phyloP scores from a whole-genome alignment of 1,139 yeast genomes.

The Lodderomyces orthopsilosis region DNA sequence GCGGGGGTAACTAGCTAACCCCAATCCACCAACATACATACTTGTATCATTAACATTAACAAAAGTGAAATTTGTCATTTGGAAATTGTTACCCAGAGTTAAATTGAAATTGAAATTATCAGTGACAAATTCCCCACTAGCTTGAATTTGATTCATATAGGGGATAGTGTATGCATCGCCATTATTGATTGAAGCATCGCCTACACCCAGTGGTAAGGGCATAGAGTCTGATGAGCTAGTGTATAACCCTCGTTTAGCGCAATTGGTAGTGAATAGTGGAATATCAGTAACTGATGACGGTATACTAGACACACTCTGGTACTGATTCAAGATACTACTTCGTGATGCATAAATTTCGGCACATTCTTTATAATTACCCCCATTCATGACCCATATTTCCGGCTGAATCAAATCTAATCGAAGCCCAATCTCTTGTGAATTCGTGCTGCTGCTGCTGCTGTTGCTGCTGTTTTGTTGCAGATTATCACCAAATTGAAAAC shows the following conservation, averaged over 20 bases:
- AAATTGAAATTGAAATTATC: conserved; percentile 22
- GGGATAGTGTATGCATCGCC: conserved; percentile 23
- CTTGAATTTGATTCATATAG: conserved; percentile 26
- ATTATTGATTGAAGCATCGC: conserved; percentile 13
- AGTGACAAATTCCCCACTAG: conserved; percentile 26
- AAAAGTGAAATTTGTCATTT: conserved; percentile 26
- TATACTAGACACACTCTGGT: conserved; percentile 2
- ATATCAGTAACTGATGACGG: conserved; percentile 21
- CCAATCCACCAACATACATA: conserved; percentile 37
- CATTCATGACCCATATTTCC: conserved; percentile 37
- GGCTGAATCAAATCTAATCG: conserved; percentile 35
- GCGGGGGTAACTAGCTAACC: conserved; percentile 47
- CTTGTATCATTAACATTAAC: conserved; percentile 24
- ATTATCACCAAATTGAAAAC: conserved; percentile 12
- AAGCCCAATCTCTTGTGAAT: conserved; percentile 18
- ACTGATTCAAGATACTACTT: background rate
- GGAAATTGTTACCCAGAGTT: conserved; percentile 14
- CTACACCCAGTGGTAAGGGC: conserved; percentile 14
- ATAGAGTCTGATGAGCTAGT: conserved; percentile 11
- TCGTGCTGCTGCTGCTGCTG: background rate
- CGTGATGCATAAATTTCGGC: background rate
- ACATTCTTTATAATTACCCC: conserved; percentile 24
- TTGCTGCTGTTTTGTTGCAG: conserved; percentile 1
- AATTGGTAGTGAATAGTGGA: conserved; percentile 22
- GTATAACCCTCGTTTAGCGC: conserved; percentile 30